Base-by-base conservation (phyloP, 164 flowering plant genomes). In the Stephania japonica region DNA sequence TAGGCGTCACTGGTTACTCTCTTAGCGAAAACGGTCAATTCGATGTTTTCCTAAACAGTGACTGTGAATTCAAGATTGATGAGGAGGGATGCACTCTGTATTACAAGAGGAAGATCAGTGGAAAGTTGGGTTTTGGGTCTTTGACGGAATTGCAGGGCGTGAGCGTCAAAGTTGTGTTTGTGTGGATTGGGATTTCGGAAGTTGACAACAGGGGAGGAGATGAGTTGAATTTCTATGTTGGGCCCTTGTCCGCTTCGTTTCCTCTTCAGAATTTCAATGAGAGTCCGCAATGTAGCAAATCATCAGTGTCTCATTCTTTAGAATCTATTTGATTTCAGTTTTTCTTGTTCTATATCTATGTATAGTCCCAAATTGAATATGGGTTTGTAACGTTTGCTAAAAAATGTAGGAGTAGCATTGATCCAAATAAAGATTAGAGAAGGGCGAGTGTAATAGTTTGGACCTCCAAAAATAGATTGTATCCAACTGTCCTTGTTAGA, bases 71-170 rank as follows among this genome's bases (percentile, higher is more conserved):
- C 42, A 26, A 44, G 7, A 70, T 74, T 24, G 78, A 78, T 18
- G 83, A 71, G 12, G 81, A 73, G 13, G 81, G 81, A 12, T 81
- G 78, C 68, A 42, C 79, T 63, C 23, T 81, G 69, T 21, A 59
- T 59, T 76, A 78, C 79, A 70, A 44, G 43, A 78, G 61, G 19
- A 81, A 76, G 62, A 78, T 78, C 44, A 1, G 76, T 41, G 81
- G 83, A 23, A 74, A 61, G 41, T 59, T 81, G 10, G 68, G 65
- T 4, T 56, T 68, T 69, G 81, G 81, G 9, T 76, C 81, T 23
- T 59, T 81, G 72, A 81, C 61, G 66, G 75, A 81, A 21, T 67
- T 81, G 71, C 56, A 81, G 26, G 83, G 83, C 7, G 83, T 81
- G 21, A 73, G 72, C 16, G 83, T 81, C 13, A 81, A 78, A 78